Base-by-base conservation (phyloP, 1,284 basidiomycete species). In the Boletus sp. region DNA sequence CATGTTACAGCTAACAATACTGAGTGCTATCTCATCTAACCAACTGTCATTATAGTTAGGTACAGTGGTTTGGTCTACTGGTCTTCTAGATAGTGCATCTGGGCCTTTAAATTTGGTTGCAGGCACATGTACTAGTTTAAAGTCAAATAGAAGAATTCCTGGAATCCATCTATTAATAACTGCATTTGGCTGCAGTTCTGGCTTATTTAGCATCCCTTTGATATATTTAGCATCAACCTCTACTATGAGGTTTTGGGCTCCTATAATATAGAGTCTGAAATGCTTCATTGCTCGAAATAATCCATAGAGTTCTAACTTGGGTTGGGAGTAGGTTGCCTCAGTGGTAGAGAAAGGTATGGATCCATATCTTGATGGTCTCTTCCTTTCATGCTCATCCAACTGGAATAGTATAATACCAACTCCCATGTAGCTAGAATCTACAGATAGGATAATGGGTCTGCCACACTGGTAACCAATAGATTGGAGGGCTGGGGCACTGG, bases 41-140 rank as follows among this genome's bases (percentile, higher is more conserved):
- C 43, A 54, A 40, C n/a, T 33, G 19, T 54, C 40, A 44, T 54
- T 30, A 54, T 54, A 46, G 28, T 7, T 6, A 6, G 21, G 28
- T 4, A 33, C 40, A 25, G 16, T 2, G 6, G 6, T 10, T 23
- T 54, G n/a, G 11, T 27, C 40, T 19, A 44, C 16, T 23, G 40
- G 52, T 44, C 3, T 44, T 19, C 52, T 44, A 9, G 30, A 54
- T 19, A 54, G 6, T 2, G 52, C 38, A 33, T 53, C 52, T 17
- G 38, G 40, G n/a, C 52, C 52, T 55, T 43, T 53, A 14, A 53
- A 54, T 13, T 35, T 31, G 5, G 43, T 55, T 8, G 53, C 53
- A 11, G 31, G 30, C 7, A 55, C 31, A 35, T 55, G 43, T 8
- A 25, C 21, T 3, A 55, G 4, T 7, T 23, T 9, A 21, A 55